phyloP scores from a whole-genome alignment of 805 yeast genomes.

The Cyberlindnera subsufficiens region DNA sequence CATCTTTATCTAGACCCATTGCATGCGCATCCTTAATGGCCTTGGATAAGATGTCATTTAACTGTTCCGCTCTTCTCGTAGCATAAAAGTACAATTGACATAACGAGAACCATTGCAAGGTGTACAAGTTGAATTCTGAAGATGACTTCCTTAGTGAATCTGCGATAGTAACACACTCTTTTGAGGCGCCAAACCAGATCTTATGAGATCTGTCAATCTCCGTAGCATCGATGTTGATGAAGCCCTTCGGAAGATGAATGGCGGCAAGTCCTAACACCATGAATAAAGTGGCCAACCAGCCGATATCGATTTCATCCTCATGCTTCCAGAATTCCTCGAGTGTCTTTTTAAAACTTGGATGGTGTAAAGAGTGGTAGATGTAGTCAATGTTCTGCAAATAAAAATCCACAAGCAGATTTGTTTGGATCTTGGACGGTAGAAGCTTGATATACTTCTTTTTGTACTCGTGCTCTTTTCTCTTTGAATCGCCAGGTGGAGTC shows the following conservation, averaged over 20 bases:
- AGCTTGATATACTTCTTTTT: slow-evolving; percentile 16
- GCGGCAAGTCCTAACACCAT: slow-evolving; percentile 22
- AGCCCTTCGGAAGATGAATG: slow-evolving; percentile 23
- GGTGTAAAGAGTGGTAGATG: slow-evolving; percentile 26
- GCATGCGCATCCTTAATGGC: slow-evolving; percentile 20
- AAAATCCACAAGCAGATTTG: slow-evolving; percentile 21
- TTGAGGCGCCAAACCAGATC: slow-evolving; percentile 23
- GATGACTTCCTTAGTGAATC: slow-evolving; percentile 12
- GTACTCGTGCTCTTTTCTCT: slow-evolving; percentile 5
- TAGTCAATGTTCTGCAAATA: slow-evolving; percentile 24
- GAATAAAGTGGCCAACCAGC: slow-evolving; percentile 21
- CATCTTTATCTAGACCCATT: slow-evolving; percentile 23
- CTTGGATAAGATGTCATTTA: slow-evolving; percentile 19
- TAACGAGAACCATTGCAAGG: slow-evolving; percentile 23
- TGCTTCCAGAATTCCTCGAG: slow-evolving; percentile 17
- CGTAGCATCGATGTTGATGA: slow-evolving; percentile 19
- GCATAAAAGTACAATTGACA: slow-evolving; percentile 25
- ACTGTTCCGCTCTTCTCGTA: slow-evolving; percentile 22
- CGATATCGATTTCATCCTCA: slow-evolving; percentile 17
- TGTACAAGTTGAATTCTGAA: slow-evolving; percentile 13
- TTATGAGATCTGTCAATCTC: slow-evolving; percentile 22
- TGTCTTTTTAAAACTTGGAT: slow-evolving; percentile 19
- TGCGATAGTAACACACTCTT: slow-evolving; percentile 18
- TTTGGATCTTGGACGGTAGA: slow-evolving; percentile 20
- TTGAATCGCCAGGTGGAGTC: background rate